Conservation (phyloP, 1,284 basidiomycete species). For the Irpex sp. region DNA sequence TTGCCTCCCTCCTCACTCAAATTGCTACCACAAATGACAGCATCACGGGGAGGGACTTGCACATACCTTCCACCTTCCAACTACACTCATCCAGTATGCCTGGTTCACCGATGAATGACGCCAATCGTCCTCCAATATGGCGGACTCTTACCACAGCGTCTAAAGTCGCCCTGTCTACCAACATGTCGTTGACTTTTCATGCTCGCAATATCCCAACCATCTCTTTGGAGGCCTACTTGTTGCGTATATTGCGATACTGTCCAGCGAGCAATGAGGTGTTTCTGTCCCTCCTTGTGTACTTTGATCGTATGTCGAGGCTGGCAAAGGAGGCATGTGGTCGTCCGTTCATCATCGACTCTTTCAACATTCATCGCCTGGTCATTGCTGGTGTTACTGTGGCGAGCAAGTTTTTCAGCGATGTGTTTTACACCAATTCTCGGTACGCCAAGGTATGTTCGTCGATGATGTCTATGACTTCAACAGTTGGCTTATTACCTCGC, state of each 20-base stretch:
- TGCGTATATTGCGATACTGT: constrained; percentile 97
- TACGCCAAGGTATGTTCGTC: constrained; percentile 85
- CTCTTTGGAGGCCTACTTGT: constrained; percentile 89
- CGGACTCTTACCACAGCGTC: constrained; percentile 76
- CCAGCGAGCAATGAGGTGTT: constrained; percentile 99
- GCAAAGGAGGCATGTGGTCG: constrained; percentile 62
- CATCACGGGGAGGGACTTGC: constrained; percentile 30
- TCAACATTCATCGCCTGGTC: constrained; percentile 91
- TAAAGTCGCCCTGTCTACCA: constrained; percentile 72
- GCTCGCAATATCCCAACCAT: constrained; percentile 95
- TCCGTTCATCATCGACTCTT: constrained; percentile 94
- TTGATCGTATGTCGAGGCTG: constrained; percentile 85
- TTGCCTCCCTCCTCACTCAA: constrained; percentile 88
- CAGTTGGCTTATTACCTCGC: neutral
- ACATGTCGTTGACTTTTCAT: constrained; percentile 89
- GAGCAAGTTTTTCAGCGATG: constrained; percentile 98
- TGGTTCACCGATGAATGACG: constrained; percentile 23
- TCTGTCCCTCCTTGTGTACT: constrained; percentile 90
- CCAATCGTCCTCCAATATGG: constrained; percentile 49
- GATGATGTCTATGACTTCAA: neutral
- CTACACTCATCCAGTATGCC: constrained; percentile 12
- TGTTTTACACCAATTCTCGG: constrained; percentile 99
- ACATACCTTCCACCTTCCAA: constrained; percentile 20
- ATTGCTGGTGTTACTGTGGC: constrained; percentile 98
- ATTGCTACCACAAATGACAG: constrained; percentile 91